Evolutionary conservation across 2,329 filamentous ascomycete species (phyloP), one percentile per base, ranked within the genome.

Genomic region (Colletotrichum tamarilloi): DNA sequence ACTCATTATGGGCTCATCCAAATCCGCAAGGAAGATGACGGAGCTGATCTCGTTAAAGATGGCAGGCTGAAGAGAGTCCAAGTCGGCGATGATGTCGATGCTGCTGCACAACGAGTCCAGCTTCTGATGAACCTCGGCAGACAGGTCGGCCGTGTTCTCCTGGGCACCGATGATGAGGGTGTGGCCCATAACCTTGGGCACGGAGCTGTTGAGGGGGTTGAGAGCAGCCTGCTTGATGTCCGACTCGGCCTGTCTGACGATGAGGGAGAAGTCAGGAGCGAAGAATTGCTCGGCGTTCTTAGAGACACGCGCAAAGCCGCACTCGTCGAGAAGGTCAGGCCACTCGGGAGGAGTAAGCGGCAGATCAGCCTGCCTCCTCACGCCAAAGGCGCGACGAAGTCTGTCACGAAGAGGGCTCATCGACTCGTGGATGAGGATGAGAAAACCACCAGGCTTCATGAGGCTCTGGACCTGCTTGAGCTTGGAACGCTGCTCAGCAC

Each of bases 181-280:
- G 19, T 77, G 75, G 16, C 80, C 75, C 2, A 75, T 66, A 2
- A 81, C 38, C 12, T 28, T 38, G 5, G 63, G 22, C 1, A 52
- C 53, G n/a, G 16, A 19, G 49, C 55, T 63, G 26, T 11, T 64
- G 60, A 8, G 77, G 62, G 3, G 80, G 73, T 24, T 68, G 68
- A 58, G 77, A 42, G 28, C 42, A 6, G 73, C 26, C 8, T 69
- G 57, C 67, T 81, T 80, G 6, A 77, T 67, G 16, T 63, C 62
- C 1, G 74, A 78, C 19, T 77, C 76, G 19, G 81, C 76, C 63
- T 85, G 84, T 11, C 84, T 80, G 8, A 86, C 77, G 24, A 79
- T 80, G n/a, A 86, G 67, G 1, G 80, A 79, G 56, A 80, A 82
- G 1, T 83, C 83, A 0, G 78, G 75, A 3, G 77, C 72, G 35